Base-by-base conservation (phyloP, 1,139 yeast genomes). In the Hyphopichia wangnamkhiaoensis region DNA sequence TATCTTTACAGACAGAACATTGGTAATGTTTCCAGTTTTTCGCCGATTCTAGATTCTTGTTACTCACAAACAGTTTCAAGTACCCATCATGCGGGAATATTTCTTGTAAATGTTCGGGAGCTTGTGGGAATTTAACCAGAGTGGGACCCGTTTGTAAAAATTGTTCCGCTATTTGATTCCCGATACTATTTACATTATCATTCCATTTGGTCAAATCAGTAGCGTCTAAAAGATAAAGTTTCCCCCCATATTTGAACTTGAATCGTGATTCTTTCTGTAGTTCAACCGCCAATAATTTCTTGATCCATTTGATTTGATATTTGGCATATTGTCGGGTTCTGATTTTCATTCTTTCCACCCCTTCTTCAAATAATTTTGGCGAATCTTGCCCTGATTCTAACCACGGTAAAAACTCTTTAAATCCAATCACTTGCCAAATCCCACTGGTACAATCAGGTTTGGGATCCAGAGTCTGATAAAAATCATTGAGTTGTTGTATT, bases 371-470 rank as follows among this genome's bases (percentile, higher is more conserved):
- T 3, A 62, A 46, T 16, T 5, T 33, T 25, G 33, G 33, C 21
- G 45, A 49, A 6, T 26, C 14, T 20, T 46, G 38, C 6, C 55
- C 57, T 6, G 47, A 43, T 24, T 63, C 51, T 4, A 93, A 60
- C 84, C 90, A 91, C 0, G 96, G 95, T 29, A 90, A 59, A 56
- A 93, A 91, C 58, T 93, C 98, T 54, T 89, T 88, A 59, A 89
- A 93, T 1, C 99, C 99, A 52, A 93, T 90, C 1, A 89, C 96
- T 61, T 93, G 98, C 89, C 90, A 91, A 0, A 93, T 76, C 1
- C 98, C 98, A 39, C 78, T 68, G 37, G 87, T 84, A 40, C 80
- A 64, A 39, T 78, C 81, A 2, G 80, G 80, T 18, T 52, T 56
- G 1, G 66, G 66, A 0, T 54, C 47, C 20, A 46, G 28, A 1